Percentiles rank a stretch among this genome's conserved stretches.
phyloP scores from a whole-genome alignment of 2,329 filamentous ascomycete genomes.

The Epichloe uncinata region DNA sequence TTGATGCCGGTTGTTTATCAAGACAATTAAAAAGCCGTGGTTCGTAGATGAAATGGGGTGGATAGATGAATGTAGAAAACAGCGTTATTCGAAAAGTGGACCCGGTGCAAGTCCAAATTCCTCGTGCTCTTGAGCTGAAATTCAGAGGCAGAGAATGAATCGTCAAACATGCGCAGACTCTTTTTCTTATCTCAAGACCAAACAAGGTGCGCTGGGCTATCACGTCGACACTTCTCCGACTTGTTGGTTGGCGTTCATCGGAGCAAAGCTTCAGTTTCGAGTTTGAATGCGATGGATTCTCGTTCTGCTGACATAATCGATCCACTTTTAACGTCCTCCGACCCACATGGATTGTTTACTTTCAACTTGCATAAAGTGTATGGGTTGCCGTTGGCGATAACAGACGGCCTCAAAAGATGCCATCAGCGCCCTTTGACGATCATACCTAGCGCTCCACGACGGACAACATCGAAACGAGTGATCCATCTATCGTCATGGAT shows the following conservation, averaged over 20 bases:
- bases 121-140: background rate
- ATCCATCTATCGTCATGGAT: conserved; percentile 26
- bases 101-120: background rate
- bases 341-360: conserved; percentile 21
- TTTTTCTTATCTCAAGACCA: background rate
- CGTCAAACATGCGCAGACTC: too few species aligned
- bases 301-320: conserved; percentile 18
- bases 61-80: background rate
- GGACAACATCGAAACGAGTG: background rate
- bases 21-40: background rate
- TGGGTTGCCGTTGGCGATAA: conserved; percentile 16
- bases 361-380: conserved; percentile 8
- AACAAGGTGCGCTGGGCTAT: background rate
- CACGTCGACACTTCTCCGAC: background rate
- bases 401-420: conserved; percentile 1
- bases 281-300: background rate
- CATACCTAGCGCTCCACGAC: background rate
- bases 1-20: background rate
- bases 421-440: background rate
- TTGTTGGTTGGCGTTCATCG: background rate
- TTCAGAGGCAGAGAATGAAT: background rate
- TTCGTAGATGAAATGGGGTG: background rate
- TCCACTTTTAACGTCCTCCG: conserved; percentile 2
- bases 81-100: background rate
- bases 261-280: background rate